phyloP scores from a whole-genome alignment of 2,329 filamentous ascomycete genomes.

The Fusarium sp. region DNA sequence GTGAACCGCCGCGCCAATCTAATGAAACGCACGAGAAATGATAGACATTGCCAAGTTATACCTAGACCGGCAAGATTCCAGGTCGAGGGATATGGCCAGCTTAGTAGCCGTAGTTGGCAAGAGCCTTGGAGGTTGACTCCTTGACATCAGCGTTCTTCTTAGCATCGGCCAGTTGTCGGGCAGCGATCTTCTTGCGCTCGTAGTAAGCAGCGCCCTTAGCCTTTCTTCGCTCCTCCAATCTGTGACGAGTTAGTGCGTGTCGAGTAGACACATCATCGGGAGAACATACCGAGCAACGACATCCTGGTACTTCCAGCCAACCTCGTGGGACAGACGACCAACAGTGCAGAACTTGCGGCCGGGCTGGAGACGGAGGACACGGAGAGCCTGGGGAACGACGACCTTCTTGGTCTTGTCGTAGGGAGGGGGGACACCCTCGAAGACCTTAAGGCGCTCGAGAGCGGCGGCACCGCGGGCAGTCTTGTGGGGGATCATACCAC shows the following conservation, averaged over 20 bases:
- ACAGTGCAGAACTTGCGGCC: constrained; percentile 99
- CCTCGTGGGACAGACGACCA: constrained; percentile 96
- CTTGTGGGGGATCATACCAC: constrained; percentile 99
- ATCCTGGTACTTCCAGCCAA: constrained; percentile 99
- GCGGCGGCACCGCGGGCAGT: constrained; percentile 96
- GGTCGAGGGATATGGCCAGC: constrained; percentile 48
- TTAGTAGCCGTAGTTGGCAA: constrained; percentile 94
- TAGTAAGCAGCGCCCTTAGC: constrained; percentile 99
- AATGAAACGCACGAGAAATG: constrained; percentile 64
- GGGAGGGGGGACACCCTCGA: constrained; percentile 98
- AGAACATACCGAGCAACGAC: constrained; percentile 91
- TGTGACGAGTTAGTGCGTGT: constrained; percentile 55
- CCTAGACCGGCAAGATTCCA: constrained; percentile 45
- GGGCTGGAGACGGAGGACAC: constrained; percentile 95
- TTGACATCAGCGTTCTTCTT: constrained; percentile 92
- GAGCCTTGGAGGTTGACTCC: constrained; percentile 86
- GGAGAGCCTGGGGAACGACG: constrained; percentile 97
- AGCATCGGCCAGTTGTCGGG: constrained; percentile 89
- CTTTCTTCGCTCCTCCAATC: constrained; percentile 99
- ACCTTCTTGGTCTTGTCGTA: constrained; percentile 99
- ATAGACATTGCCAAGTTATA: constrained; percentile 56
- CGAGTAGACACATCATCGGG: not conserved
- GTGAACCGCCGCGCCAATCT: constrained; percentile 66
- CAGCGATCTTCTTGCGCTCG: constrained; percentile 98
- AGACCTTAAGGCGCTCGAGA: constrained; percentile 98